phyloP scores from a whole-genome alignment of 225 moss, liverwort and hornwort genomes.

The Thuidium tamariscinum region DNA sequence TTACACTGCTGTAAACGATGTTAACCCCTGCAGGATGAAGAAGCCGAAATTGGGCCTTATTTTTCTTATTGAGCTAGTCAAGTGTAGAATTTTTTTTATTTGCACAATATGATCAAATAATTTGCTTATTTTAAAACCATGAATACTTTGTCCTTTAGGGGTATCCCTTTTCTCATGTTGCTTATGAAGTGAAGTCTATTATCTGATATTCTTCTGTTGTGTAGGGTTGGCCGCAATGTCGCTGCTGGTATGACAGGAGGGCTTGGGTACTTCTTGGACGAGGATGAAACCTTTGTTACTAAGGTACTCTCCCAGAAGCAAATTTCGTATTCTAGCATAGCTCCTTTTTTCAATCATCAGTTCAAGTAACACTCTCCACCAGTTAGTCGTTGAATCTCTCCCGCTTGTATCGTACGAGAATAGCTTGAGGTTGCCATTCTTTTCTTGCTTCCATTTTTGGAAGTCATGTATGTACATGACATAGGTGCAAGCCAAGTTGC shows the following conservation, averaged over 20 bases:
- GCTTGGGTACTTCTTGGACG: constrained; percentile 84
- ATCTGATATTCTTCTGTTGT: background rate
- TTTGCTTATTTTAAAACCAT: background rate
- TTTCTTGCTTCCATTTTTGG: background rate
- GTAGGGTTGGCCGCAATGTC: constrained; percentile 92
- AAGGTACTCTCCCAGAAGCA: constrained; percentile 32
- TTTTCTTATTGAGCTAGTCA: background rate
- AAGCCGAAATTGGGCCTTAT: background rate
- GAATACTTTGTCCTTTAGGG: background rate
- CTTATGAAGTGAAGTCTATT: background rate
- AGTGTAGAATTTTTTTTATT: background rate
- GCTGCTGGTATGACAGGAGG: constrained; percentile 99
- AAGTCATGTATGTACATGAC: background rate
- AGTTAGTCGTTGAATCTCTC: background rate
- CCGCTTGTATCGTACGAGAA: background rate
- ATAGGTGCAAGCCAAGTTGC: background rate
- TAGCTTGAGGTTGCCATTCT: background rate
- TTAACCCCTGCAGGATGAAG: background rate
- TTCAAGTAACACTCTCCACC: background rate
- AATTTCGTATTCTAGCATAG: background rate
- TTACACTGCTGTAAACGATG: background rate
- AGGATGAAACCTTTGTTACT: constrained; percentile 64
- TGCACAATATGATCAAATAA: background rate
- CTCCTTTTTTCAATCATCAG: background rate
- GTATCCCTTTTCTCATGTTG: background rate